These are phyloP conservation scores for Nyctanthes arbortristis DNA, from an alignment of 257 asterid genomes.

Conservation along the genomic window DNA sequence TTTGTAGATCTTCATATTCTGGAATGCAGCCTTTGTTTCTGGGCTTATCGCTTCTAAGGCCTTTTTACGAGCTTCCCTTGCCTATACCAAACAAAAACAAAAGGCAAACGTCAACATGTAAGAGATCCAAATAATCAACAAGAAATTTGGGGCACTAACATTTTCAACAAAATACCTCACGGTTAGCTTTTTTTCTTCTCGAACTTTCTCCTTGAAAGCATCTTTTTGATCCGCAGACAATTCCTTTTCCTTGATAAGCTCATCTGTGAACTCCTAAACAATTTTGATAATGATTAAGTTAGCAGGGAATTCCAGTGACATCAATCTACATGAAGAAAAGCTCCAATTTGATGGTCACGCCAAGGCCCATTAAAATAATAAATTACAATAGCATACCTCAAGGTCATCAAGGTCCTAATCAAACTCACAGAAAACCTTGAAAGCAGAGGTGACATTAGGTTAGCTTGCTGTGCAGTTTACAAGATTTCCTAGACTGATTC, in stretches of 20 bases:
- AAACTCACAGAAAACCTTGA: slow-evolving; percentile 80
- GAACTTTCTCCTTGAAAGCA: slow-evolving; percentile 72
- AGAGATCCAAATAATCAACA: slow-evolving; percentile 2
- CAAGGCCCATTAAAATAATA: neutral
- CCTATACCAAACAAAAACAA: slow-evolving; percentile 44
- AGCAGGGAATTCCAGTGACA: neutral
- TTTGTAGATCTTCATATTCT: slow-evolving; percentile 69
- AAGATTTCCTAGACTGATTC: neutral
- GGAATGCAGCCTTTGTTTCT: slow-evolving; percentile 65
- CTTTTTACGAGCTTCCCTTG: slow-evolving; percentile 82
- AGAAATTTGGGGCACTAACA: slow-evolving; percentile 15
- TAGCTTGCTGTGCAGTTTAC: slow-evolving; percentile 12
- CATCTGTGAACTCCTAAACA: slow-evolving; percentile 53
- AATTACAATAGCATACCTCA: slow-evolving; percentile 54
- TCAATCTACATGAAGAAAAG: neutral
- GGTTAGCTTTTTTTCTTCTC: slow-evolving; percentile 67
- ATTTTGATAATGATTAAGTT: slow-evolving; percentile 10
- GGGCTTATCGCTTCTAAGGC: slow-evolving; percentile 70
- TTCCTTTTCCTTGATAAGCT: slow-evolving; percentile 59
- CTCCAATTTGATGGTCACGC: neutral
- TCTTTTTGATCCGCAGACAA: slow-evolving; percentile 68
- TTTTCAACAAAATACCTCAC: slow-evolving; percentile 46
- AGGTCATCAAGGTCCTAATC: slow-evolving; percentile 93
- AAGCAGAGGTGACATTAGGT: slow-evolving; percentile 18
- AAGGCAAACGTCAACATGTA: slow-evolving; percentile 21